phyloP scores from a whole-genome alignment of 2,329 filamentous ascomycete species.

The Penicillium glabrum region DNA sequence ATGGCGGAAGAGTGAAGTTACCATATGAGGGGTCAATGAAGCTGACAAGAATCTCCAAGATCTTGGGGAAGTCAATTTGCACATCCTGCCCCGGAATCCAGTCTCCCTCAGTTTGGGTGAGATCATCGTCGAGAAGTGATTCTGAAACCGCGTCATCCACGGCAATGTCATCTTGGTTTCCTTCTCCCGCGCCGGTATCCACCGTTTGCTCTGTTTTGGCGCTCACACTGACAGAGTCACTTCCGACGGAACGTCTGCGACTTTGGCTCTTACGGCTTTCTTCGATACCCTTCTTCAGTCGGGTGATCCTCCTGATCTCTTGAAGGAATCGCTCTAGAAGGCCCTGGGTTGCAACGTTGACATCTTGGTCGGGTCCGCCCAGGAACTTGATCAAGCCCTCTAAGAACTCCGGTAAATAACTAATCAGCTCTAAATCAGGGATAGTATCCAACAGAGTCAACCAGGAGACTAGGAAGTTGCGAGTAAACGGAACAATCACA shows the following conservation, averaged over 20 bases:
- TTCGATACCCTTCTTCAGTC: conserved; percentile 86
- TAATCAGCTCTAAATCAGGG: conserved; percentile 90
- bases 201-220: conserved; percentile 48
- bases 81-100: conserved; percentile 98
- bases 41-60: conserved; percentile 85
- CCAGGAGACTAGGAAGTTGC: conserved; percentile 95
- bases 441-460: conserved; percentile 93
- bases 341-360: conserved; percentile 88
- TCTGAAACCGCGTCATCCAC: conserved; percentile 49
- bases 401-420: conserved; percentile 87
- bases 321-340: conserved; percentile 86
- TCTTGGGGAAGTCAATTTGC: conserved; percentile 86
- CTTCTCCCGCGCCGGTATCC: conserved; percentile 33
- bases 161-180: conserved; percentile 55
- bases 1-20: conserved; percentile 40
- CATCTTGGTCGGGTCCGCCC: conserved; percentile 85
- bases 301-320: conserved; percentile 92
- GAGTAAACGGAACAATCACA: conserved; percentile 90
- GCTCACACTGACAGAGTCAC: conserved; percentile 62
- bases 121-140: conserved; percentile 52
- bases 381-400: conserved; percentile 88
- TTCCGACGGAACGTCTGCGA: conserved; percentile 69
- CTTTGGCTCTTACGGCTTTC: conserved; percentile 75
- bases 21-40: conserved; percentile 82
- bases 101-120: conserved; percentile 73